A percentile compares a stretch with the other conserved stretches of the same genome.
Conservation (phyloP, 495 filamentous ascomycete species). For the Penicillium arizonense region DNA sequence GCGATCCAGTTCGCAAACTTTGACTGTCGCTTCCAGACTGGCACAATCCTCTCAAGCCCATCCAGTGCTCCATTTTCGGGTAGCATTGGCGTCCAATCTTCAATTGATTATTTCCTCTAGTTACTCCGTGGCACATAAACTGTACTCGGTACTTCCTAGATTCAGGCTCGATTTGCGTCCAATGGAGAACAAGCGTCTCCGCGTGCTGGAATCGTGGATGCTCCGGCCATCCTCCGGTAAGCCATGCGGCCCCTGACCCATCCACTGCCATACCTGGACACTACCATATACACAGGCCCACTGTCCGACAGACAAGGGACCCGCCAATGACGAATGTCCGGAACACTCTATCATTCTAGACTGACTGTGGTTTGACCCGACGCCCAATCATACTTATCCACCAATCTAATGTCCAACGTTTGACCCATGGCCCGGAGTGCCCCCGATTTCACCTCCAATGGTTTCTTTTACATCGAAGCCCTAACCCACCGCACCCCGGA, state of each 20-base stretch:
- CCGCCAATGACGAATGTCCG: slow-evolving; percentile 2
- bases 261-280: background rate
- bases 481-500: slow-evolving; percentile 5
- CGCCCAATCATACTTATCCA: background rate
- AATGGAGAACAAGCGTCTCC: background rate
- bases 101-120: background rate
- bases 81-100: background rate
- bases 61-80: background rate
- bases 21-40: background rate
- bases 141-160: no score
- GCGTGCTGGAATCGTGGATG: background rate
- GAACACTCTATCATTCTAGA: background rate
- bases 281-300: background rate
- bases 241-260: slow-evolving; percentile 1
- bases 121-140: no score
- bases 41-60: background rate
- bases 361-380: background rate
- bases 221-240: background rate
- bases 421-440: background rate
- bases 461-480: background rate
- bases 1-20: background rate
- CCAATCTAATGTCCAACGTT: background rate
- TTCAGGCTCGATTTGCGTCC: background rate
- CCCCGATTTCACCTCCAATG: background rate
- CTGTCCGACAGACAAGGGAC: background rate